Evolutionary conservation across 805 yeast genomes (phyloP), one percentile per base, ranked within the genome.

Genomic region (Isabelozyma rhagii): DNA sequence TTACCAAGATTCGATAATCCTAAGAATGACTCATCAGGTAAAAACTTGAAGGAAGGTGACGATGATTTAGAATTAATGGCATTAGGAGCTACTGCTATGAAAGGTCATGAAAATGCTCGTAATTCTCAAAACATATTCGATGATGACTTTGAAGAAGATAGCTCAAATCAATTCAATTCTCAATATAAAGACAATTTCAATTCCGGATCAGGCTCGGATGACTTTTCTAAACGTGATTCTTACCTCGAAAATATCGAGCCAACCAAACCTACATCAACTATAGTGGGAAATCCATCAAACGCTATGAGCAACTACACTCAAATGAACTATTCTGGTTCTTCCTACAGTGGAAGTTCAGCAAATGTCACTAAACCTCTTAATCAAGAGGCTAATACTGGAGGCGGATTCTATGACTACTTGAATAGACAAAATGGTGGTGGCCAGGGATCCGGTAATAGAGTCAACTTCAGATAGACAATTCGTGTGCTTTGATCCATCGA

Each of bases 21-120:
- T 13, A 31, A 31, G 36, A 62, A 60, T 38, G 51, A 50, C 28
- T 25, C 39, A 8, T 25, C 41, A 3, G 48, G 41, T 34, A 66
- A 43, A 54, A 59, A 56, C 11, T 53, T 44, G 18, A 55, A 56
- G 45, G 58, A 54, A n/a, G 58, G 57, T 8, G 58, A 66, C 53
- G 77, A 71, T 28, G 84, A 78, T 52, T 72, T 84, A 52, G 93
- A 87, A 67, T 76, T 87, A 55, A 82, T 82, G 62, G 93, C 88
- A 1, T 75, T 87, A 47, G 92, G 91, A 31, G 87, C 85, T 3
- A 77, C 84, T 25, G 85, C 84, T 39, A 80, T 80, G 84, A 79
- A 77, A 59, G 85, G 85, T 15, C 85, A 81, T 57, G 83, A 80
- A 49, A 68, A 71, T 48, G 68, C 64, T 17, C 63, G 57, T 11